A percentile compares a stretch with the other conserved stretches of the same genome.
phyloP scores from a whole-genome alignment of 1,284 basidiomycete species.

The Microbotryum violaceum region DNA sequence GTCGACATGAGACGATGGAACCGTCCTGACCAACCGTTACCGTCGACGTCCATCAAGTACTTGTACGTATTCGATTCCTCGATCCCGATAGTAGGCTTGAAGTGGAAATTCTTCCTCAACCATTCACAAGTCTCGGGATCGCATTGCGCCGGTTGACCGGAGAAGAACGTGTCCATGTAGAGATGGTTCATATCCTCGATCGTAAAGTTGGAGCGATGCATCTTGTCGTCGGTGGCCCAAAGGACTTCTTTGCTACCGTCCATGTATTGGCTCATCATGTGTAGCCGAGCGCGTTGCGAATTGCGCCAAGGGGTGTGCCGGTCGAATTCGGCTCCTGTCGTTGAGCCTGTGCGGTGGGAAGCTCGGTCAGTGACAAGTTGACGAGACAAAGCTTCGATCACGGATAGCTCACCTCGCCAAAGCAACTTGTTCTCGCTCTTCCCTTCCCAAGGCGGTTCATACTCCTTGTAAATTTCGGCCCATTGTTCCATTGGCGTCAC shows the following conservation, averaged over 20 bases:
- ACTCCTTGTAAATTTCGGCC: constrained; percentile 35
- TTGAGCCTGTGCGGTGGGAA: constrained; percentile 37
- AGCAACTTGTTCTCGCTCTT: constrained; percentile 43
- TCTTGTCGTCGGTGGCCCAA: constrained; percentile 22
- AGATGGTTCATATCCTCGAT: constrained; percentile 29
- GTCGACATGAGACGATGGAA: constrained; percentile 44
- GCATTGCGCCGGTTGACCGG: constrained; percentile 35
- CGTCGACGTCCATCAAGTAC: constrained; percentile 47
- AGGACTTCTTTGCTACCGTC: constrained; percentile 14
- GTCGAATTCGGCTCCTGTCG: constrained; percentile 46
- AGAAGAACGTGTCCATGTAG: constrained; percentile 37
- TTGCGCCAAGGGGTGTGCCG: constrained; percentile 42
- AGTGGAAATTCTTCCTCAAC: constrained; percentile 28
- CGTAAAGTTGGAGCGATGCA: constrained; percentile 24
- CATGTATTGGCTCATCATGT: constrained; percentile 41
- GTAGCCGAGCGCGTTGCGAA: constrained; percentile 45
- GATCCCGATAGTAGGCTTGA: constrained; percentile 33
- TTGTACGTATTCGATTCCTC: constrained; percentile 40
- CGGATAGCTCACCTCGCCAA: constrained; percentile 39
- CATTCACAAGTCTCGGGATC: constrained; percentile 34
- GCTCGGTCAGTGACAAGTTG: neutral
- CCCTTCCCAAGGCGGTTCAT: constrained; percentile 44
- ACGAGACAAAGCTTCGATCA: neutral
- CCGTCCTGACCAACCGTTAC: constrained; percentile 44
- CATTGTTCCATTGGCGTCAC: constrained; percentile 48